Evolutionary conservation across 495 filamentous ascomycete genomes (phyloP), one percentile per base, ranked within the genome.

Genomic region (Aspergillus taichungensis): DNA sequence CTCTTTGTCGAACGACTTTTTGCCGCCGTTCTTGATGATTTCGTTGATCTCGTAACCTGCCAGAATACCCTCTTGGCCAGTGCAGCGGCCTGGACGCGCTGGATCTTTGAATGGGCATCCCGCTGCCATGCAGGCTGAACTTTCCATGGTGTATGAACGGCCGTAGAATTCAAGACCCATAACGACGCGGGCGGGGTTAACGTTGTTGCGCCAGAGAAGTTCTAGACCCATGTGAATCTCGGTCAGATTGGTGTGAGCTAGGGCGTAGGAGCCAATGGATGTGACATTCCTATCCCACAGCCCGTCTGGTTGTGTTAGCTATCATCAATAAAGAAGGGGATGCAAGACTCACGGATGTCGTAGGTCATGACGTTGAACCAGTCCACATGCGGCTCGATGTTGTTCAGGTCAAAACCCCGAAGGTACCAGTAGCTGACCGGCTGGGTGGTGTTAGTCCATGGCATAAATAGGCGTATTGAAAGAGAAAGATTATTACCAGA

Each of bases 331-430:
- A 6, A n/a, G 29, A 3, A 18, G 18, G 31, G 12, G 12, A 29
- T 10, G 37, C 10, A n/a, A 8, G 12, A 45, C 18, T 66, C 62
- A 50, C 69, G 66, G 6, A 73, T 47, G 51, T 71, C 60, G 37
- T 77, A 77, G 8, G 66, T 53, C 74, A 78, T 77, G 46, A 73
- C 59, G 34, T 68, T 68, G 45, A 77, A 71, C 13, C 56, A 77
- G 46, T 76, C 70, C 6, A 77, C 61, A 40, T 65, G 54, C 2
- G 50, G 50, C 24, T 66, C 58, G 50, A 79, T 59, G 1, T 51
- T 57, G 10, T 49, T 56, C n/a, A 67, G 43, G 38, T 77, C 64
- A 34, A 75, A 75, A 1, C 56, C 39, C 34, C 57, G 61, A 0
- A 79, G 51, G 46, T 76, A 76, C 62, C 64, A 64, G 46, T 59